Percentiles rank a stretch among this genome's conserved stretches.
Evolutionary conservation across 148 eudicot genomes (phyloP).

Genomic region (Nyssa sinensis): DNA sequence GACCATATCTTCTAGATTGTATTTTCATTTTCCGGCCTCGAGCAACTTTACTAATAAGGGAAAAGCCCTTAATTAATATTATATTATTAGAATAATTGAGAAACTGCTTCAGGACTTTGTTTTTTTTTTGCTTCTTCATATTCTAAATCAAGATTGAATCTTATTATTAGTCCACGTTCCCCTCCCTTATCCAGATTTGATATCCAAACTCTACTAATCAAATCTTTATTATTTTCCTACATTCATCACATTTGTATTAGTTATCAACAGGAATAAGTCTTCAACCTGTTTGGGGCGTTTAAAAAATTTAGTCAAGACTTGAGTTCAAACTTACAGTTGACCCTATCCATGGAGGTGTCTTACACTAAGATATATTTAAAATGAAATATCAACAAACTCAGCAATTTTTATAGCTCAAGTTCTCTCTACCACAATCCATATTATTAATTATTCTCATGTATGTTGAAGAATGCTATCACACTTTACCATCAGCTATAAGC

Average conservation of each 20-base stretch:
- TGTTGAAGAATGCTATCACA: neutral
- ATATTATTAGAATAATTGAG: neutral
- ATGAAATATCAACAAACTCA: neutral
- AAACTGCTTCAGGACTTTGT: slow-evolving; percentile 5
- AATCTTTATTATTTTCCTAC: too few relatives aligned
- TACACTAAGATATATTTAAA: neutral
- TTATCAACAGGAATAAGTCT: neutral
- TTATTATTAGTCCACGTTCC: neutral
- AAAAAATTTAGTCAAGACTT: too few relatives aligned
- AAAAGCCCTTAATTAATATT: too few relatives aligned
- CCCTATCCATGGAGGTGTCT: neutral
- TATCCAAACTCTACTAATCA: slow-evolving; percentile 2
- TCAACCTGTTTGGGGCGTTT: too few relatives aligned
- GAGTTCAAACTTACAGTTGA: neutral
- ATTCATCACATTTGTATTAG: too few relatives aligned
- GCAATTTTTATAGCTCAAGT: neutral
- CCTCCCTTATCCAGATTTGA: neutral
- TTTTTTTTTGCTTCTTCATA: neutral
- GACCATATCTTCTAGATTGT: too few relatives aligned
- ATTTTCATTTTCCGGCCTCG: too few relatives aligned
- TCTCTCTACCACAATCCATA: too few relatives aligned
- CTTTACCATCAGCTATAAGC: neutral
- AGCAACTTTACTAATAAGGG: too few relatives aligned
- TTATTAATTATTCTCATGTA: too few relatives aligned
- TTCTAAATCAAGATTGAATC: neutral